phyloP scores from a whole-genome alignment of 441 rosid genomes.

The Caryocar brasiliense region DNA sequence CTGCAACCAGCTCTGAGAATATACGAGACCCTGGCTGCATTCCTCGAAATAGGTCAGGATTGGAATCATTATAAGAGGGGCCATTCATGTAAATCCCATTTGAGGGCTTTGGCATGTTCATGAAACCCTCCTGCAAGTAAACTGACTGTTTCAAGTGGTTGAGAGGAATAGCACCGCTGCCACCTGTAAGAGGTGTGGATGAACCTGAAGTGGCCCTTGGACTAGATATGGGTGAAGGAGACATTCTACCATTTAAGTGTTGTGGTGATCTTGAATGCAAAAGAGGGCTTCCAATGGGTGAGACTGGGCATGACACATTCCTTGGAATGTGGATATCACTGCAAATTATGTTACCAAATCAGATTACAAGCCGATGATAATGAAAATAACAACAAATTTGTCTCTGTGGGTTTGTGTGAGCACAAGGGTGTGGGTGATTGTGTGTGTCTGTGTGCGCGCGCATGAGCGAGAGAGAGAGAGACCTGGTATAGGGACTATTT shows the following conservation, averaged over 20 bases:
- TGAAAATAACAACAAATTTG: background rate
- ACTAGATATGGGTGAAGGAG: constrained; percentile 68
- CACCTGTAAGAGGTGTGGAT: constrained; percentile 61
- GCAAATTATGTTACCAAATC: constrained; percentile 17
- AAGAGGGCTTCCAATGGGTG: constrained; percentile 65
- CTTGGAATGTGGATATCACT: constrained; percentile 48
- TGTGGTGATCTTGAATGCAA: constrained; percentile 53
- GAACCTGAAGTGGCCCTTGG: constrained; percentile 61
- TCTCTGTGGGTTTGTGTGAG: background rate
- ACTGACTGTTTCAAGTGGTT: constrained; percentile 41
- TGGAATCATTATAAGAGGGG: constrained; percentile 30
- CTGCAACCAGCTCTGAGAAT: constrained; percentile 28
- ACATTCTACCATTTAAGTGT: constrained; percentile 52
- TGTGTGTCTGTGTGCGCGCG: background rate
- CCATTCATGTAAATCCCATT: constrained; percentile 29
- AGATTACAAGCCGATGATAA: constrained; percentile 4
- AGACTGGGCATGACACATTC: constrained; percentile 65
- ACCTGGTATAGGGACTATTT: constrained; percentile 33
- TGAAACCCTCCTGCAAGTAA: constrained; percentile 45
- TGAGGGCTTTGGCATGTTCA: constrained; percentile 34
- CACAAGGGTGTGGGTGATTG: background rate
- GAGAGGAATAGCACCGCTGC: constrained; percentile 47
- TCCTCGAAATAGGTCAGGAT: constrained; percentile 42
- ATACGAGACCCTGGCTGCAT: constrained; percentile 37
- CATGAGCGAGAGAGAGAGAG: constrained; percentile 15